phyloP scores from a whole-genome alignment of 768 basidiomycete genomes.

The Pisolithus marmoratus region DNA sequence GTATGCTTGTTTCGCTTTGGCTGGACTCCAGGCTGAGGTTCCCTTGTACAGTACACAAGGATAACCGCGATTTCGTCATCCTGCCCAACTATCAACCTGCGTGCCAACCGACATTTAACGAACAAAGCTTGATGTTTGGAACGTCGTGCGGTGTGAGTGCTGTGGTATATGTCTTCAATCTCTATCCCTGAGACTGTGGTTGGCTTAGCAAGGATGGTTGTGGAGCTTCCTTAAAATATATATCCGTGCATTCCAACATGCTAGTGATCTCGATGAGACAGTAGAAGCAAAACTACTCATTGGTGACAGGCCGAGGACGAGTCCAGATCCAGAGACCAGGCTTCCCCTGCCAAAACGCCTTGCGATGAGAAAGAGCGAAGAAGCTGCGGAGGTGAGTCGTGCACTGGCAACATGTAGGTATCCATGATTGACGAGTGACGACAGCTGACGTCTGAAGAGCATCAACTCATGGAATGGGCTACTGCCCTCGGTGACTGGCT shows the following conservation, averaged over 20 bases:
- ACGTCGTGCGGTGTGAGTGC: slow-evolving; percentile 56
- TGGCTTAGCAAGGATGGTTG: slow-evolving; percentile 62
- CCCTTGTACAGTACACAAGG: slow-evolving; percentile 55
- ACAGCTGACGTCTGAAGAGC: slow-evolving; percentile 66
- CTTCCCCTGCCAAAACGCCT: slow-evolving; percentile 57
- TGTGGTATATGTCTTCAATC: background rate
- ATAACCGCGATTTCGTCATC: slow-evolving; percentile 83
- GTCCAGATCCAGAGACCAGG: slow-evolving; percentile 41
- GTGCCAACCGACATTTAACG: slow-evolving; percentile 44
- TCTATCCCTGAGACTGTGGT: background rate
- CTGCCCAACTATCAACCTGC: slow-evolving; percentile 74
- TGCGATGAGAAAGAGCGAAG: slow-evolving; percentile 40
- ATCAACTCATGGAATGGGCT: slow-evolving; percentile 51
- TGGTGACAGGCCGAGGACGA: slow-evolving; percentile 73
- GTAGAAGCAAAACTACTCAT: slow-evolving; percentile 79
- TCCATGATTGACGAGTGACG: slow-evolving; percentile 6
- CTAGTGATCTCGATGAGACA: slow-evolving; percentile 73
- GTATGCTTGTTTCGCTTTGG: slow-evolving; percentile 33
- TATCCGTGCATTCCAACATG: slow-evolving; percentile 70
- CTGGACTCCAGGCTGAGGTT: slow-evolving; percentile 6
- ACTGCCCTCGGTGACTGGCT: slow-evolving; percentile 67
- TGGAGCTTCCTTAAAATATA: slow-evolving; percentile 69
- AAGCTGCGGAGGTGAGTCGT: slow-evolving; percentile 45
- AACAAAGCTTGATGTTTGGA: slow-evolving; percentile 64
- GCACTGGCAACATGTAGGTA: background rate